phyloP scores from a whole-genome alignment of 352 stramenopile species.

The Phytopythium litorale region DNA sequence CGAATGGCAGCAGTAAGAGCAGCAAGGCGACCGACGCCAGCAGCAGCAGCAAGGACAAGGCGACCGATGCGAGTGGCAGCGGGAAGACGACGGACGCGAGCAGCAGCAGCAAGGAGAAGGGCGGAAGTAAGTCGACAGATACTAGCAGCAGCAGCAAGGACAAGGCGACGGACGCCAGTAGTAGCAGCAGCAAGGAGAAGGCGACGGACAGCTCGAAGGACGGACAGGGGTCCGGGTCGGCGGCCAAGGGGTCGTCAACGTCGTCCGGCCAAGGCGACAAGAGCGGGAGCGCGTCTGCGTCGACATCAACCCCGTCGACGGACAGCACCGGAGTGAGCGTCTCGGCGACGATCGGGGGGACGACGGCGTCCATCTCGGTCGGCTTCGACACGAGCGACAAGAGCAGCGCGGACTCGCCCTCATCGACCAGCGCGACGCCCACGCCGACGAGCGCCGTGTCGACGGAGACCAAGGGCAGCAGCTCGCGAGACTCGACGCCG shows the following conservation, averaged over 20 bases:
- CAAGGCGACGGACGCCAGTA: background rate
- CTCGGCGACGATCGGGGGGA: background rate
- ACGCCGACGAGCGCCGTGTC: background rate
- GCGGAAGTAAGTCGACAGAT: background rate
- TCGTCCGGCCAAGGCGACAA: background rate
- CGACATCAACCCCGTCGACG: background rate
- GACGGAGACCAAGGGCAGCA: background rate
- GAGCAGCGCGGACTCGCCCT: background rate
- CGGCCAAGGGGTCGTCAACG: background rate
- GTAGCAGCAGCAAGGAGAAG: background rate
- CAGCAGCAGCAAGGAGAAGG: background rate
- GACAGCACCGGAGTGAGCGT: background rate
- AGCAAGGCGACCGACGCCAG: background rate
- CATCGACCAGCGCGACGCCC: background rate
- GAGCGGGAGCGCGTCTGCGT: background rate
- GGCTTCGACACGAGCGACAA: background rate
- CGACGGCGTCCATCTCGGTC: constrained; percentile 2
- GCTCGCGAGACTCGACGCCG: background rate
- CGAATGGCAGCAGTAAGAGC: background rate
- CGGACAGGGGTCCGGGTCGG: background rate
- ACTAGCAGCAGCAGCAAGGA: background rate
- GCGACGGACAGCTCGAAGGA: background rate
- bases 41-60: background rate
- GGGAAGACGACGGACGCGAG: background rate
- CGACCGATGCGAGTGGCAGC: background rate